Evolutionary conservation across 805 yeast species (phyloP), one percentile per base, ranked within the genome.

Genomic region (Naumovozyma dairenensis): DNA sequence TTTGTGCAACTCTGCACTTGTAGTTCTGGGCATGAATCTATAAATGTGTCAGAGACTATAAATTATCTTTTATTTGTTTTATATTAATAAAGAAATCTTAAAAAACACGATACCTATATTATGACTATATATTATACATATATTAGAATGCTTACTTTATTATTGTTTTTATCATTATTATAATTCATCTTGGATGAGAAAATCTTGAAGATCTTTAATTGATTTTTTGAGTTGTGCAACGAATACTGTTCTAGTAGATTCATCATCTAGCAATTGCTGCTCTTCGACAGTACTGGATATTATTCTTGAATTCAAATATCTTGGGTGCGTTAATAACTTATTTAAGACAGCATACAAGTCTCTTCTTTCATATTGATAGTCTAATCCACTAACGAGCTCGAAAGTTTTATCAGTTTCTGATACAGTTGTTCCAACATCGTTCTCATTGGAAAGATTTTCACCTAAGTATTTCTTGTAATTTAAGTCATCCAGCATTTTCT

Each of bases 261-360:
- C 76, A 24, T 62, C 62, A 35, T 74, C 77, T 25, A 74, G 56
- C 6, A 71, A 42, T 26, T 70, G 65, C 46, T 74, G 80, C 44
- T 82, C 92, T 30, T 80, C 89, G 2, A 63, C 31, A 9, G 77
- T 71, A 2, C 78, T 69, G 3, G 87, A 72, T 2, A 70, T 65
- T 3, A 82, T 67, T 44, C 92, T 63, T 5, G 87, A 71, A 4
- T 81, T 69, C 40, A 87, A 61, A 45, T 77, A 86, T 55, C 84
- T 85, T 10, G 94, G 95, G 57, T 87, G 96, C 18, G 87, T 78
- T 40, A 84, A 65, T 26, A 87, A 65, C 44, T 84, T 82, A 35
- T 72, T 79, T 36, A 86, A 59, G 8, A 79, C 72, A 28, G 67
- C 72, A 4, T 66, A 61, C 40, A 87, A 68, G 17, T 69, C 73